Evolutionary conservation across 1,139 yeast species (phyloP).

Genomic region (Taphrina flavorubra): DNA sequence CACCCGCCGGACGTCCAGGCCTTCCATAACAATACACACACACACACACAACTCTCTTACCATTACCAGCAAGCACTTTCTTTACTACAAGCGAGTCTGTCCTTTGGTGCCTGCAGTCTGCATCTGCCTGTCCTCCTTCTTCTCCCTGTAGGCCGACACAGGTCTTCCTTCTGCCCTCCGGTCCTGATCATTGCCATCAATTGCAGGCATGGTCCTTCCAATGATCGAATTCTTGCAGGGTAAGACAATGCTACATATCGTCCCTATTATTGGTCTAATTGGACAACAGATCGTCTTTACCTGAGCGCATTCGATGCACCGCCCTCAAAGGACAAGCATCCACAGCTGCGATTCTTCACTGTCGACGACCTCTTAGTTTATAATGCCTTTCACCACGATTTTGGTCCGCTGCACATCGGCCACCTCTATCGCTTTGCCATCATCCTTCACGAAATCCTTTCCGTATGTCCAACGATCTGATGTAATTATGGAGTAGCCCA

Average conservation of each 20-base stretch:
- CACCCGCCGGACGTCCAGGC: constrained; percentile 5
- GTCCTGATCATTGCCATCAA: not conserved
- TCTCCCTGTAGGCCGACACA: not conserved
- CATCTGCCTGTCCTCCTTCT: not conserved
- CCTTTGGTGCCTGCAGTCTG: not conserved
- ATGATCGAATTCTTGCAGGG: constrained; percentile 45
- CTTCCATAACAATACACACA: constrained; percentile 17
- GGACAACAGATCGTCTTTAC: constrained; percentile 70
- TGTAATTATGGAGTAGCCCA: not conserved
- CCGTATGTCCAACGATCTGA: constrained; percentile 12
- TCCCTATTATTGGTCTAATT: too few species aligned
- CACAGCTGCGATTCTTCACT: constrained; percentile 67
- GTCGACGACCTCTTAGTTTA: constrained; percentile 91
- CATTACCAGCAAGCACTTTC: too few species aligned
- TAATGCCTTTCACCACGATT: constrained; percentile 90
- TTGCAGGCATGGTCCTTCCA: constrained; percentile 28
- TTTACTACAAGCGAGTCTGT: too few species aligned
- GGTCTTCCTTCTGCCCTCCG: not conserved
- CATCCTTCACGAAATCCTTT: constrained; percentile 80
- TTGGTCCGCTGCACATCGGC: constrained; percentile 94
- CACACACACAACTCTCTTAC: not conserved
- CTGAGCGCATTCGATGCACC: constrained; percentile 84
- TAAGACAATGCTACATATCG: constrained; percentile 4
- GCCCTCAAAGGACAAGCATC: constrained; percentile 76
- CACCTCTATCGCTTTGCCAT: constrained; percentile 94